Conservation (phyloP, 2,329 filamentous ascomycete species). For the Ophioceras dolichostomum region DNA sequence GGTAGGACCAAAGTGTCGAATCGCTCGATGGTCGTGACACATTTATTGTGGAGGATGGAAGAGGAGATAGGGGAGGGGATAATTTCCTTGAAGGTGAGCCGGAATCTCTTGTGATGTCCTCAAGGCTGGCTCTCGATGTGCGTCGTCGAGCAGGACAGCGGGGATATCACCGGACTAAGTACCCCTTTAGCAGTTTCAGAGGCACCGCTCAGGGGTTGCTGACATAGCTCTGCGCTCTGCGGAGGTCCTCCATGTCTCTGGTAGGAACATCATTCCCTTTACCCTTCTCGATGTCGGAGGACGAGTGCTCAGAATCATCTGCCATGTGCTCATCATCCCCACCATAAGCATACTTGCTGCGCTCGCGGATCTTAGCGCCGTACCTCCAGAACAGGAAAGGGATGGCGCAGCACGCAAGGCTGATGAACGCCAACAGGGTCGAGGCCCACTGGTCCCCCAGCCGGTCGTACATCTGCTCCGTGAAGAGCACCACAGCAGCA, state of each 20-base stretch:
- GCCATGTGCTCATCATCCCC: constrained; percentile 27
- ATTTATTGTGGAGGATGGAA: too few relatives aligned
- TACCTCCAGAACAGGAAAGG: constrained; percentile 74
- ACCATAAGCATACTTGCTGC: constrained; percentile 63
- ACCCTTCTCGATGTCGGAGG: constrained; percentile 24
- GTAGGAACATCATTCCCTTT: constrained; percentile 11
- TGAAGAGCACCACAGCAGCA: constrained; percentile 66
- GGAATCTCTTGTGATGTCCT: too few relatives aligned
- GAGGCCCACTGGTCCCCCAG: constrained; percentile 69
- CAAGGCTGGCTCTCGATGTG: too few relatives aligned
- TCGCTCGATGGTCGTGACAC: too few relatives aligned
- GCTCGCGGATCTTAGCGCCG: constrained; percentile 56
- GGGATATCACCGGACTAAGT: too few relatives aligned
- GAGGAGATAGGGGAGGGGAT: too few relatives aligned
- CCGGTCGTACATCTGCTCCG: constrained; percentile 65
- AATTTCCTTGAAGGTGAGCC: too few relatives aligned
- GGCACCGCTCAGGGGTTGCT: constrained; percentile 34
- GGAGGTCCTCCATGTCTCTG: constrained; percentile 24
- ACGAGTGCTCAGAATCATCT: constrained; percentile 6
- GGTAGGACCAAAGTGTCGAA: too few relatives aligned
- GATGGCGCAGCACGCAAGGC: constrained; percentile 67
- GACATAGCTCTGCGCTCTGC: constrained; percentile 31
- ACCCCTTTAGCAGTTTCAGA: too few relatives aligned
- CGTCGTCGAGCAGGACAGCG: too few relatives aligned
- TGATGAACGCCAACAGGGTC: constrained; percentile 59